Conservation (phyloP, 176 grass and related monocot genomes). For the Luzula sylvatica region DNA sequence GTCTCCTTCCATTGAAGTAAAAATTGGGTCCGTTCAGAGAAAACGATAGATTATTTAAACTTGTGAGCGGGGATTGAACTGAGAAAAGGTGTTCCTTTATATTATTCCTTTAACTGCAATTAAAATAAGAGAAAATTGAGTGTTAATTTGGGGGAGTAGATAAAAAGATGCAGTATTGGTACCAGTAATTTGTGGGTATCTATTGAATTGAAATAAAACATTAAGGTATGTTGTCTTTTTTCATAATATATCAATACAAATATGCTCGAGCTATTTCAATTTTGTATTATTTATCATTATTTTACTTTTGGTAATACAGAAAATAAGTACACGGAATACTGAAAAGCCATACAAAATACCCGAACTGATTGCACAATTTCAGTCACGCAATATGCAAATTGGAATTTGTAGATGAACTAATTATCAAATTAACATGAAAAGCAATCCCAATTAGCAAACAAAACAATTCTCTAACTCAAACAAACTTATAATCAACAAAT, state of each 20-base stretch:
- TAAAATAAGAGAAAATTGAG: not conserved
- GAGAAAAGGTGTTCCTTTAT: not conserved
- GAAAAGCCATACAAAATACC: not conserved
- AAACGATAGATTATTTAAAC: not conserved
- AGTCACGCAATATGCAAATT: not conserved
- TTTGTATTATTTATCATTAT: not conserved
- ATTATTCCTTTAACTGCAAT: slow-evolving; percentile 6
- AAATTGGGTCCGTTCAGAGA: slow-evolving; percentile 5
- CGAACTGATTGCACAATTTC: not conserved
- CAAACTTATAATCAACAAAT: not conserved
- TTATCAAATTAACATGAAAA: slow-evolving; percentile 9
- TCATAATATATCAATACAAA: slow-evolving; percentile 9
- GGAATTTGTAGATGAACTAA: not conserved
- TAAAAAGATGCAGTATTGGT: not conserved
- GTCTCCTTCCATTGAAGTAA: not conserved
- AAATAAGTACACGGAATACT: not conserved
- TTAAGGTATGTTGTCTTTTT: not conserved
- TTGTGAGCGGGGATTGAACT: not conserved
- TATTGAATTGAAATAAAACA: too few relatives aligned
- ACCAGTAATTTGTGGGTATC: slow-evolving; percentile 13
- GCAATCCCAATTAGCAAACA: not conserved
- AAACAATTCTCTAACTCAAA: not conserved
- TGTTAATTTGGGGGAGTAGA: not conserved
- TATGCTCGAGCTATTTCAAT: not conserved
- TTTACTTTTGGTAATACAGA: too few relatives aligned